These are phyloP conservation scores for Dioscorea dumetorum DNA, from an alignment of 106 monocot genomes.

Conservation along the genomic window DNA sequence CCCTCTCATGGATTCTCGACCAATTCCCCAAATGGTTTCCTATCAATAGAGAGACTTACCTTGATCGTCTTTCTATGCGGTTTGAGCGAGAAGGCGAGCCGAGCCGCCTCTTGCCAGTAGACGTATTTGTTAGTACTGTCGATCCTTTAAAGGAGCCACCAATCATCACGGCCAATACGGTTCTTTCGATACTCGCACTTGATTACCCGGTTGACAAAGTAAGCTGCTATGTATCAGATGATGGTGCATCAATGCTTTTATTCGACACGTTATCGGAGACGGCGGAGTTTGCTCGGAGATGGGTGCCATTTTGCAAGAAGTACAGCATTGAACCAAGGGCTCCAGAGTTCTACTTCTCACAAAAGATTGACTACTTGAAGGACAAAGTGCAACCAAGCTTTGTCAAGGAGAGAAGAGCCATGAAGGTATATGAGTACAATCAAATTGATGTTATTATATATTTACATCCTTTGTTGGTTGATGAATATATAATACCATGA, in stretches of 20 bases:
- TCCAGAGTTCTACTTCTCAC: constrained; percentile 91
- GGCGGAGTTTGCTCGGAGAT: constrained; percentile 80
- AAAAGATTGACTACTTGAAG: constrained; percentile 94
- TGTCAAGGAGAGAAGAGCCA: constrained; percentile 88
- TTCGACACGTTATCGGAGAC: constrained; percentile 88
- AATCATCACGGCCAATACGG: constrained; percentile 93
- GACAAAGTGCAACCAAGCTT: constrained; percentile 94
- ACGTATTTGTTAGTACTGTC: constrained; percentile 88
- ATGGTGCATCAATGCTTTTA: constrained; percentile 86
- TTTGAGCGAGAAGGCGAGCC: constrained; percentile 72
- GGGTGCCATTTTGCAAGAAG: constrained; percentile 98
- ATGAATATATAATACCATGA: not conserved
- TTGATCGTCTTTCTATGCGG: constrained; percentile 77
- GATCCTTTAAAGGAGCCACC: constrained; percentile 96
- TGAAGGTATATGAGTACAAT: constrained; percentile 46
- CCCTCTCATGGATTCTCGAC: constrained; percentile 94
- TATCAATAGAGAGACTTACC: constrained; percentile 75
- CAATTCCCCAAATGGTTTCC: constrained; percentile 98
- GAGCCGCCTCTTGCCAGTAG: constrained; percentile 52
- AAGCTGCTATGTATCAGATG: constrained; percentile 92
- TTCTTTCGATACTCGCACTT: constrained; percentile 78
- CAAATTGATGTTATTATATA: not conserved
- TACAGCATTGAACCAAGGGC: constrained; percentile 71
- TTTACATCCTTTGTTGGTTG: not conserved
- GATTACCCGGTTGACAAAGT: constrained; percentile 89